These are phyloP conservation scores for Saturnispora besseyi DNA, from an alignment of 805 yeast genomes.

Conservation along the genomic window DNA sequence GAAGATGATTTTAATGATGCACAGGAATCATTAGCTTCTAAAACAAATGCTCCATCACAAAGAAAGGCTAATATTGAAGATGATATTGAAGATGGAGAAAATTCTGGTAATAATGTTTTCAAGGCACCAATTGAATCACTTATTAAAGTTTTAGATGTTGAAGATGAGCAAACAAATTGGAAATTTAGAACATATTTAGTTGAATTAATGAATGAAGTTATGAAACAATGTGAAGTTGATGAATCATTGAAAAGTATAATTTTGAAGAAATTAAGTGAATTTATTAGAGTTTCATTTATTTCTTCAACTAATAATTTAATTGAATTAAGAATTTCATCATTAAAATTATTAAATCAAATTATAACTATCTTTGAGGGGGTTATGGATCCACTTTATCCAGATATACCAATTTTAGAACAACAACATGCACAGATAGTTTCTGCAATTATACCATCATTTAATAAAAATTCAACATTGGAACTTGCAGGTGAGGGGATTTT, in stretches of 20 bases:
- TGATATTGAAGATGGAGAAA: neutral
- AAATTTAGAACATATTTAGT: constrained; percentile 42
- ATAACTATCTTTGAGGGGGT: constrained; percentile 51
- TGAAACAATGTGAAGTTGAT: constrained; percentile 33
- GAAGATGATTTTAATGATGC: constrained; percentile 17
- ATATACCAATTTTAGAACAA: constrained; percentile 68
- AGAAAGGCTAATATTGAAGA: constrained; percentile 8
- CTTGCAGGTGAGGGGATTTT: constrained; percentile 70
- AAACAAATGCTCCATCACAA: constrained; percentile 1
- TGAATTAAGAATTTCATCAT: constrained; percentile 53
- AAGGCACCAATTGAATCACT: constrained; percentile 3
- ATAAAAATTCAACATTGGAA: constrained; percentile 58
- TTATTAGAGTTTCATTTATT: constrained; percentile 69
- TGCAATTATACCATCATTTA: constrained; percentile 82
- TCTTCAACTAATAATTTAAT: constrained; percentile 69
- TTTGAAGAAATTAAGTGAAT: constrained; percentile 44
- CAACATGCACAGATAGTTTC: constrained; percentile 92
- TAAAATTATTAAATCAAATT: constrained; percentile 54
- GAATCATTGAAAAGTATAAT: constrained; percentile 32
- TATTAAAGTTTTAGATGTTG: constrained; percentile 24
- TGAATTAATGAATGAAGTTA: constrained; percentile 35
- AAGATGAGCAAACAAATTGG: constrained; percentile 52
- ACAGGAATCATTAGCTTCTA: constrained; percentile 8
- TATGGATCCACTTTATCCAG: constrained; percentile 65
- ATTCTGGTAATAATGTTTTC: neutral